Evolutionary conservation across 805 yeast genomes (phyloP).

Genomic region (Teunomyces panamensis): DNA sequence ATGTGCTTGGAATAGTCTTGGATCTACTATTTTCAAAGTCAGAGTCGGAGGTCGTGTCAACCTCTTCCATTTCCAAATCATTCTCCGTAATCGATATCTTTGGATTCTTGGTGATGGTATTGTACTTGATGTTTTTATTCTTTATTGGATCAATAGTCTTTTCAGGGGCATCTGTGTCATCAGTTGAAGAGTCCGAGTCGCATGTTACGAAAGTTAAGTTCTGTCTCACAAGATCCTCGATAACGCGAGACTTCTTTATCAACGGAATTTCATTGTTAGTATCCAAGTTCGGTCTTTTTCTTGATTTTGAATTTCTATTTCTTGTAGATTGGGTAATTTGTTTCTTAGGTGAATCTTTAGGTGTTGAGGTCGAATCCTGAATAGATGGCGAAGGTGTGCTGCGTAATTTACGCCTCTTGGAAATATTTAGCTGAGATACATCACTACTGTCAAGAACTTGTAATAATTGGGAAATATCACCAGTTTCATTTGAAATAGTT

Average conservation of each 20-base stretch:
- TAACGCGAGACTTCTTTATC: conserved; percentile 9
- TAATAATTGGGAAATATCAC: not conserved
- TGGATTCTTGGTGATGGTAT: not conserved
- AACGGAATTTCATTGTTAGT: conserved; percentile 2
- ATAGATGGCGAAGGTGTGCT: not conserved
- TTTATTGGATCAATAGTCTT: conserved; percentile 10
- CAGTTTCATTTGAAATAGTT: not conserved
- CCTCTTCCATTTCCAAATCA: not conserved
- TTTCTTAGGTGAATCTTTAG: not conserved
- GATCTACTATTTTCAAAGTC: conserved; percentile 1
- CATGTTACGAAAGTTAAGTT: conserved; percentile 8
- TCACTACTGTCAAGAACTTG: not conserved
- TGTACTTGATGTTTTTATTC: conserved; percentile 5
- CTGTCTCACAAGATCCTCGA: conserved; percentile 6
- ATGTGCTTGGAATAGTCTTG: not conserved
- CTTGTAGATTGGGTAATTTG: not conserved
- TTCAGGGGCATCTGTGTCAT: conserved; percentile 8
- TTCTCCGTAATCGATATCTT: not conserved
- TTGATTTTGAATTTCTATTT: not conserved
- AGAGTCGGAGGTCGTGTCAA: not conserved
- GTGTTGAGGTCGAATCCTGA: not conserved
- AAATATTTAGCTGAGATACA: not conserved
- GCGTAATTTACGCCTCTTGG: not conserved
- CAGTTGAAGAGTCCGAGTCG: conserved; percentile 8
- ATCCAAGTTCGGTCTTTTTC: not conserved